Evolutionary conservation across 805 yeast genomes (phyloP).

Genomic region (Cyberlindnera xylosilytica): DNA sequence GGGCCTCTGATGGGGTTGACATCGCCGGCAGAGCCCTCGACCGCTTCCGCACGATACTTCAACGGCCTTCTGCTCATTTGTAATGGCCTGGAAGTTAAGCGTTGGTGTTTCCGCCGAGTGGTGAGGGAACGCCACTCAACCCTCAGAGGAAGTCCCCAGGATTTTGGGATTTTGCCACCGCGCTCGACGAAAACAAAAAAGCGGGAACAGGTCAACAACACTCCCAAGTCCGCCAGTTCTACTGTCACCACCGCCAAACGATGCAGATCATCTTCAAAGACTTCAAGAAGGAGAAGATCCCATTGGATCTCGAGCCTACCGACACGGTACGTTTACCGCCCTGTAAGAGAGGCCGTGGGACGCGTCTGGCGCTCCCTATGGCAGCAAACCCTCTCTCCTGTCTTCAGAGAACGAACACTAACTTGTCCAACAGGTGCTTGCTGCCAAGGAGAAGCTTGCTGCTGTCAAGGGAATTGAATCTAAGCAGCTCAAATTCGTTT

Average conservation of each 20-base stretch:
- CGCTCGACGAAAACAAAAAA: conserved; percentile 1
- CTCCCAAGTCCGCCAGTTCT: too few species aligned
- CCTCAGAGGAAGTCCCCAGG: background rate
- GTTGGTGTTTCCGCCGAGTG: background rate
- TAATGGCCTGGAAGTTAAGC: background rate
- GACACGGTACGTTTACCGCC: conserved; percentile 70
- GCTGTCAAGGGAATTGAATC: conserved; percentile 64
- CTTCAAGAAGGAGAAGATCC: conserved; percentile 85
- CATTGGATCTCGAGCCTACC: conserved; percentile 67
- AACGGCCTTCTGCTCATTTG: conserved; percentile 28
- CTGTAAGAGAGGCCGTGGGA: too few species aligned
- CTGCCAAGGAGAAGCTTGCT: conserved; percentile 75
- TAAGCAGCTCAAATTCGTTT: conserved; percentile 81
- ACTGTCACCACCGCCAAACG: conserved; percentile 8
- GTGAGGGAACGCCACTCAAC: background rate
- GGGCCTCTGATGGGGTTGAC: conserved; percentile 44
- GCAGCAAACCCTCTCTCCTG: too few species aligned
- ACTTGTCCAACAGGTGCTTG: conserved; percentile 36
- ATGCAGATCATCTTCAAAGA: conserved; percentile 88
- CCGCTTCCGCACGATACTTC: conserved; percentile 22
- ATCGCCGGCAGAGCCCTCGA: conserved; percentile 17
- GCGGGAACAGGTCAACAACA: background rate
- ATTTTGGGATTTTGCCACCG: conserved; percentile 9
- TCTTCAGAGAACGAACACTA: background rate
- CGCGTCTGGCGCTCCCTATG: too few species aligned